Evolutionary conservation across 352 stramenopile genomes (phyloP), one percentile per base, ranked within the genome.

Genomic region (Phytophthora capsici): DNA sequence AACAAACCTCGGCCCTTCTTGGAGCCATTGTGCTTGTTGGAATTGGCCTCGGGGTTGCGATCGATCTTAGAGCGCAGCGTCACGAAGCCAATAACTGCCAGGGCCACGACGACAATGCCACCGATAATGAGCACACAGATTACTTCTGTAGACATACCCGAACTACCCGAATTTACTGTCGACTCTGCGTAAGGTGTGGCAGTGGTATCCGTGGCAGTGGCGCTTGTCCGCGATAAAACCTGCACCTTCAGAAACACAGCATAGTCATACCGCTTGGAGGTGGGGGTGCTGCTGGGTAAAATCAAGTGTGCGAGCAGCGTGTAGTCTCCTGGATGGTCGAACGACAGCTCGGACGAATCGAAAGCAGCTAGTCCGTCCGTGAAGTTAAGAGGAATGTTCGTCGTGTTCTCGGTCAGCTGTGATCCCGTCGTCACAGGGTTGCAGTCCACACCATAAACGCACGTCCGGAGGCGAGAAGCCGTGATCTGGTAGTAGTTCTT

Each of bases 61-160:
- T 77, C 20, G 36, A 69, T 63, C 44, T 82, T 88, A n/a, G 84
- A 73, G 38, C 79, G 77, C 40, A 88, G 54, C 17, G 83, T 89
- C 9, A 80, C 76, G 57, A 90, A 87, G 5, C 84, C 85, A 19
- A 91, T 88, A 23, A 77, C 80, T 6, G 77, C 62, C 48, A 92
- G 66, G 20, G 81, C 84, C 38, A 89, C 67, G 12, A 75, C 83
- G 6, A 91, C 85, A 52, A 94, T 88, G 14, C 81, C 81, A 19
- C 77, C 75, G 28, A 94, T 88, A 50, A 90, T 88, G 50, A 91
- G 78, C 17, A 89, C 73, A 57, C 76, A 81, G 14, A 92, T 69
- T 12, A 82, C 63, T 52, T 89, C 63, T 0, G 85, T 91, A 22
- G 83, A 92, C 40, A 94, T 58, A 22, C 78, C 76, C 16, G 61